A percentile compares a stretch with the other conserved stretches of the same genome.
Conservation (phyloP, 129 eudicot genomes). For the Logfia minima region DNA sequence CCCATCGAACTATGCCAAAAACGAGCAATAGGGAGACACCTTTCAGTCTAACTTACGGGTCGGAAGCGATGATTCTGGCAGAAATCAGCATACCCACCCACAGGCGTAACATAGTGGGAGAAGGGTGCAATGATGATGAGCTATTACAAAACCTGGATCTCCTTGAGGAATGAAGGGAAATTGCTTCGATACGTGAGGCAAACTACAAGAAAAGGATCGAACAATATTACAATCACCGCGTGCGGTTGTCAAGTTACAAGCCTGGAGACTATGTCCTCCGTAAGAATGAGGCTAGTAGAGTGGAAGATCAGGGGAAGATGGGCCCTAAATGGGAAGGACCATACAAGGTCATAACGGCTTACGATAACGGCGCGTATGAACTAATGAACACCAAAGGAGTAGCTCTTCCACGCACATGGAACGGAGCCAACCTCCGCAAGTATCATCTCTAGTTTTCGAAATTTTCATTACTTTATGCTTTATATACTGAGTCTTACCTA, state of each 20-base stretch:
- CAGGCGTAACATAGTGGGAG: too few species aligned
- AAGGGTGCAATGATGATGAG: rapidly evolving
- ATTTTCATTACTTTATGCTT: too few species aligned
- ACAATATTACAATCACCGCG: background rate
- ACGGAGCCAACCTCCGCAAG: too few species aligned
- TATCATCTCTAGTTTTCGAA: too few species aligned
- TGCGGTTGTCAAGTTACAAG: rapidly evolving
- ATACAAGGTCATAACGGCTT: too few species aligned
- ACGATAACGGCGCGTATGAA: too few species aligned
- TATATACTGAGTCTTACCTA: too few species aligned
- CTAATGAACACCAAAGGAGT: too few species aligned
- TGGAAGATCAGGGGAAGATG: background rate
- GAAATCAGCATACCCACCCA: too few species aligned
- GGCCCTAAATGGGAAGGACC: background rate
- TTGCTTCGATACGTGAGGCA: background rate
- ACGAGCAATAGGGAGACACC: background rate
- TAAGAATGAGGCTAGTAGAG: background rate
- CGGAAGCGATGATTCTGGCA: too few species aligned
- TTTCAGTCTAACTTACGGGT: too few species aligned
- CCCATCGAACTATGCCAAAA: background rate
- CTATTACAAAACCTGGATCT: background rate
- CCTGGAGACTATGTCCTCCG: background rate
- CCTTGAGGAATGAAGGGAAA: background rate
- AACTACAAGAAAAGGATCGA: background rate
- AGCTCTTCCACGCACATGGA: too few species aligned